These are phyloP conservation scores for Aspergillus caelatus DNA, from an alignment of 2,329 filamentous ascomycete species.

Conservation along the genomic window DNA sequence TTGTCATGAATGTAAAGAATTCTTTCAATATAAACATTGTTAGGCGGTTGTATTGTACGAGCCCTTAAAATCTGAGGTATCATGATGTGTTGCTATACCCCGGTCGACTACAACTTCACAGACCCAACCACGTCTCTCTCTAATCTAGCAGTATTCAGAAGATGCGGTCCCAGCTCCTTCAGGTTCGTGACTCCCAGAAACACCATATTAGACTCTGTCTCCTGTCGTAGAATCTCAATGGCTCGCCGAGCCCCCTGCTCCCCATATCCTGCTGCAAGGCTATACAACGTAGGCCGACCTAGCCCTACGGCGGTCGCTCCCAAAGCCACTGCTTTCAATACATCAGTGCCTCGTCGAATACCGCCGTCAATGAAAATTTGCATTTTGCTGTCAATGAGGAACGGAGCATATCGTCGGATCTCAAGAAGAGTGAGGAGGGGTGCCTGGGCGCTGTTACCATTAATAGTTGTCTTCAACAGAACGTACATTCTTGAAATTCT, in stretches of 20 bases:
- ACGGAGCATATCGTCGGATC: conserved; percentile 62
- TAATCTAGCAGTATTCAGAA: conserved; percentile 36
- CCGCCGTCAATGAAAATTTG: conserved; percentile 69
- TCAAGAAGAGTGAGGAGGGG: conserved; percentile 64
- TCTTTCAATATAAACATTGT: not conserved
- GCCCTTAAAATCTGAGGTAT: not conserved
- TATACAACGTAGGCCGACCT: conserved; percentile 63
- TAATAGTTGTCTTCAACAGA: not conserved
- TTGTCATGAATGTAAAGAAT: not conserved
- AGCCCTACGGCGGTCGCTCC: conserved; percentile 67
- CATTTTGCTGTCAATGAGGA: conserved; percentile 58
- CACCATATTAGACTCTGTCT: conserved; percentile 40
- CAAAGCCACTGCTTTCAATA: conserved; percentile 68
- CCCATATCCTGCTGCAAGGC: conserved; percentile 60
- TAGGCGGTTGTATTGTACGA: not conserved
- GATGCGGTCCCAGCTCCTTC: conserved; percentile 29
- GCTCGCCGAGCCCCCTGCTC: conserved; percentile 56
- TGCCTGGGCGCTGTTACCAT: conserved; percentile 36
- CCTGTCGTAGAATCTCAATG: conserved; percentile 35
- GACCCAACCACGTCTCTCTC: conserved; percentile 35
- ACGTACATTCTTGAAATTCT: not conserved
- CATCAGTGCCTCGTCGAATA: conserved; percentile 65
- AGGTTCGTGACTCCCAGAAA: conserved; percentile 33
- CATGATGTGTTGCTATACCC: not conserved
- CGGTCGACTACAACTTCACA: conserved; percentile 29